Evolutionary conservation across 345 rosid species (phyloP).

Genomic region (Rhizophora mangle): DNA sequence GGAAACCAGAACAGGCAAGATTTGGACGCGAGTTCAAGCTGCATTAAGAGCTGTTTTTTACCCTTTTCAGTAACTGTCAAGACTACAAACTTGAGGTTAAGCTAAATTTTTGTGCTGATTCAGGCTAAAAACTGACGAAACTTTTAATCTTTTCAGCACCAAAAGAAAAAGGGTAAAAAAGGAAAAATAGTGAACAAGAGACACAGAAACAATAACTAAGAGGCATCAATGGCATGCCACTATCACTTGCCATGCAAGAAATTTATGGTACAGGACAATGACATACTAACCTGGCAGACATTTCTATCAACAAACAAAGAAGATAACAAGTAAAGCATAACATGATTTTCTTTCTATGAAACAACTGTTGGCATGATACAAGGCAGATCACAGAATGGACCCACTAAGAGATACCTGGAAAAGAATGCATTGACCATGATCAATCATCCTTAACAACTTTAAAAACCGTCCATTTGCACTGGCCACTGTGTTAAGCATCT

Average conservation of each 20-base stretch:
- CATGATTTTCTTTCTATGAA: conserved; percentile 48
- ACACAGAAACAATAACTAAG: conserved; percentile 21
- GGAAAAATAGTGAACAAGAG: conserved; percentile 9
- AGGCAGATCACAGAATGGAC: conserved; percentile 42
- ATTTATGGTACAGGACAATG: conserved; percentile 22
- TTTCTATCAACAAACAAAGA: conserved; percentile 32
- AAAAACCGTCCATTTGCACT: conserved; percentile 23
- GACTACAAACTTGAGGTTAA: no score
- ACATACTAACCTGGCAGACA: conserved; percentile 22
- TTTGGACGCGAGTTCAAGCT: no score
- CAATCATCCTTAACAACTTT: conserved; percentile 41
- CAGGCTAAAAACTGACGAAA: not conserved
- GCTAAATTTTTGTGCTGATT: no score
- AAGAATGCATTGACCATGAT: conserved; percentile 34
- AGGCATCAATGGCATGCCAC: conserved; percentile 35
- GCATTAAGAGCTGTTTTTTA: no score
- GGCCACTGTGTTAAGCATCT: conserved; percentile 25
- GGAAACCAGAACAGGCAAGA: no score
- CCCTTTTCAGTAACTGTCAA: no score
- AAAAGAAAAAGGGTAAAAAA: conserved; percentile 3
- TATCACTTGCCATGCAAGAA: conserved; percentile 34
- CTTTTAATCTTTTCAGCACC: conserved; percentile 27
- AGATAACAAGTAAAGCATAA: conserved; percentile 24
- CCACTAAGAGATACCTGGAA: conserved; percentile 30
- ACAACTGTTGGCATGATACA: conserved; percentile 52